A percentile compares a stretch with the other conserved stretches of the same genome.
These are phyloP conservation scores for Leccinum subtestaceum DNA, from an alignment of 768 basidiomycete species.

Conservation along the genomic window DNA sequence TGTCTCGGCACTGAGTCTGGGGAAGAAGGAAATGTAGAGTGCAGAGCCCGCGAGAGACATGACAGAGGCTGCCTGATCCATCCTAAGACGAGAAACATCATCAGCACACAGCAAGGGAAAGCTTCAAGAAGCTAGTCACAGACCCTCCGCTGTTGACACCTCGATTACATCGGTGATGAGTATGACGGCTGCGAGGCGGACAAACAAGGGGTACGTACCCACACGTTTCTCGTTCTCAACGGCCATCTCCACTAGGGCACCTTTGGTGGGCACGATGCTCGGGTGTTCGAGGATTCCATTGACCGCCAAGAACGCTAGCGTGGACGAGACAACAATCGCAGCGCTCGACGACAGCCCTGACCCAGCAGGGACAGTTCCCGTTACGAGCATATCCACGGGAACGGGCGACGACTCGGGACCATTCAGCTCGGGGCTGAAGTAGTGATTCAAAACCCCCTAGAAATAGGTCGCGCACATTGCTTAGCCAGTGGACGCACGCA, in stretches of 20 bases:
- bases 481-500: neutral
- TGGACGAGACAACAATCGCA: conserved; percentile 87
- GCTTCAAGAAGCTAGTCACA: conserved; percentile 15
- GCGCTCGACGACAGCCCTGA: conserved; percentile 86
- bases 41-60: conserved; percentile 70
- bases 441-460: conserved; percentile 66
- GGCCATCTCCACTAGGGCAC: conserved; percentile 71
- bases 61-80: conserved; percentile 91
- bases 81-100: conserved; percentile 39
- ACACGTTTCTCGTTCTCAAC: conserved; percentile 85
- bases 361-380: conserved; percentile 82
- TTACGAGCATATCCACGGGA: conserved; percentile 71
- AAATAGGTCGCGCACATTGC: neutral
- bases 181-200: neutral
- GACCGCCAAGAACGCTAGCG: conserved; percentile 74
- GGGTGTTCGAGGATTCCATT: conserved; percentile 56
- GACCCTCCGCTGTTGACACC: conserved; percentile 80
- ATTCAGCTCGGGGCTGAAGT: conserved; percentile 39
- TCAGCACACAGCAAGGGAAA: conserved; percentile 2
- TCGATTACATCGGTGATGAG: conserved; percentile 15
- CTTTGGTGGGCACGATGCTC: conserved; percentile 43
- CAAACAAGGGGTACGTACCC: conserved; percentile 37
- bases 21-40: conserved; percentile 81
- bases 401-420: conserved; percentile 37
- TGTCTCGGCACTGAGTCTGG: conserved; percentile 61